Base-by-base conservation (phyloP, 352 stramenopile genomes). In the Elongisporangium undulatum region DNA sequence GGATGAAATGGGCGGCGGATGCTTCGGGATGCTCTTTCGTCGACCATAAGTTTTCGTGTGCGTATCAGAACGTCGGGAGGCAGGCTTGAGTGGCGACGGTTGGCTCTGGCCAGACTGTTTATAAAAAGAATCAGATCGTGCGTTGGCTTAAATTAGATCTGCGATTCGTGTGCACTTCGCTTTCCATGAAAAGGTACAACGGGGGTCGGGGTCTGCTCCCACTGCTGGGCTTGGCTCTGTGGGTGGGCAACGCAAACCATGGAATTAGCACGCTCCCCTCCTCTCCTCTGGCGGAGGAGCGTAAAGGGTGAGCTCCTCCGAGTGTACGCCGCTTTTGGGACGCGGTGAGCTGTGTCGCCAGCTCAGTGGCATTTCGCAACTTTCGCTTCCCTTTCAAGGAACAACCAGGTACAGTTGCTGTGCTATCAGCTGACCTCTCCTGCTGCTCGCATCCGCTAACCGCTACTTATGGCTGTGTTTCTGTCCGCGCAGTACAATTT, bases 331-430 rank as follows among this genome's bases (percentile, higher is more conserved):
- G 34, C 34, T 15, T 45, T 45, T 45, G 34, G 34, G 34, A 45
- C 6, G 34, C 34, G 34, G 34, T 45, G 34, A 45, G 34, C 13
- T 45, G 34, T 45, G 34, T 45, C 34, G 34, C 34, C 34, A 45
- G 34, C 34, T 45, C 34, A 45, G 34, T 45, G 34, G 34, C 66
- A 69, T 51, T 73, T 69, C 58, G 66, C 62, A 73, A 73, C 66
- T 73, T 73, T 73, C 66, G 55, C 58, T 22, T 64, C 61, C 26
- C 58, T 73, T 69, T 73, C 66, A 50, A 69, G 62, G 66, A 73
- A 68, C 19, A 24, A 53, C 6, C 19, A 21, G 49, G 19, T 21
- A 21, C 49, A 53, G 49, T 45, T 45, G 34, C 34, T 45, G 34
- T 45, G 34, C 26, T 10, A 8, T 7, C 34, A 45, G 23, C 23